phyloP scores from a whole-genome alignment of 768 basidiomycete genomes.

The Dictyophora rubrovolvata region DNA sequence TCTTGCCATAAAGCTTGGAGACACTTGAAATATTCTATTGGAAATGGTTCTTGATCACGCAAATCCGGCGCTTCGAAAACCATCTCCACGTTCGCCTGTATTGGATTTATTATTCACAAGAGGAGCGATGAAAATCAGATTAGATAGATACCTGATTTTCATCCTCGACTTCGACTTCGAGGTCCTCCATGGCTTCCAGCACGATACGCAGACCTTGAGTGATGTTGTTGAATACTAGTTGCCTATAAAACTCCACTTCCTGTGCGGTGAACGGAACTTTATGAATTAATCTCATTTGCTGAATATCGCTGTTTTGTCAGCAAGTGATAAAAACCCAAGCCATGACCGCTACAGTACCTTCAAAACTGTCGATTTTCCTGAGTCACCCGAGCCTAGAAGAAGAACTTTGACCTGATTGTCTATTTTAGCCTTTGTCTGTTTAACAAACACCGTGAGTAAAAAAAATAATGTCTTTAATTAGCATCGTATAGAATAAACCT shows the following conservation, averaged over 20 bases:
- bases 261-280: conserved; percentile 67
- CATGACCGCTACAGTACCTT: conserved; percentile 41
- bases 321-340: background rate
- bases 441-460: background rate
- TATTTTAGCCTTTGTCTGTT: conserved; percentile 65
- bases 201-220: conserved; percentile 75
- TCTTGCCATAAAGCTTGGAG: conserved; percentile 72
- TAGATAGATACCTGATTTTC: conserved; percentile 33
- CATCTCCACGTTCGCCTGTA: conserved; percentile 40
- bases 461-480: background rate
- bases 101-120: background rate
- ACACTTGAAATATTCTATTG: conserved; percentile 52
- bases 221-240: conserved; percentile 88
- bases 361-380: conserved; percentile 86
- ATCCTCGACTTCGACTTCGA: conserved; percentile 64
- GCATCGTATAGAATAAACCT: conserved; percentile 35
- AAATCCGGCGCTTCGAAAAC: conserved; percentile 64
- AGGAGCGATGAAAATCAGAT: background rate
- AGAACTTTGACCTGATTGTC: conserved; percentile 76
- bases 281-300: conserved; percentile 98
- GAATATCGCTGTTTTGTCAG: background rate
- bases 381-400: conserved; percentile 86
- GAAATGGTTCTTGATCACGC: conserved; percentile 74
- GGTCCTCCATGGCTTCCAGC: conserved; percentile 83
- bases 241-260: conserved; percentile 84